These are phyloP conservation scores for Trichoderma lentiforme DNA, from an alignment of 2,329 filamentous ascomycete species.

Conservation along the genomic window DNA sequence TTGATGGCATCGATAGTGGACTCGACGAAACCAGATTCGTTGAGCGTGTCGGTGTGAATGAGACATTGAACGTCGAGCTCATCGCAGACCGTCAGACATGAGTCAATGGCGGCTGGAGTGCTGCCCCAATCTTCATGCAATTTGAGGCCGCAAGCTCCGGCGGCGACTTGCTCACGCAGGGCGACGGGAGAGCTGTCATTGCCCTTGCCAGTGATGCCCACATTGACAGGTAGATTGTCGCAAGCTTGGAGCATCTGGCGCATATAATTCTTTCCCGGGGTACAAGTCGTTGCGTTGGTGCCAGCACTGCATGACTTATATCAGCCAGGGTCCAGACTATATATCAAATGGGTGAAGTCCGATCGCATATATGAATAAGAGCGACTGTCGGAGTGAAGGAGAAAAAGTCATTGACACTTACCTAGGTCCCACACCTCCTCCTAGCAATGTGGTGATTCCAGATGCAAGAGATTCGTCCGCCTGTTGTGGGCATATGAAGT, in stretches of 20 bases:
- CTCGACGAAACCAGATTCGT: constrained; percentile 96
- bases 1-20: constrained; percentile 84
- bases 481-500: constrained; percentile 95
- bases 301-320: constrained; percentile 60
- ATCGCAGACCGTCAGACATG: constrained; percentile 81
- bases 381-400: background rate
- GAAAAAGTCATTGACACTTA: constrained; percentile 32
- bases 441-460: constrained; percentile 86
- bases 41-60: constrained; percentile 93
- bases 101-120: constrained; percentile 87
- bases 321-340: background rate
- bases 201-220: constrained; percentile 90
- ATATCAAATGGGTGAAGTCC: too few relatives aligned
- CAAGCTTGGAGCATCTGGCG: constrained; percentile 86
- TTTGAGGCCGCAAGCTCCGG: constrained; percentile 87
- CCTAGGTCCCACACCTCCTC: constrained; percentile 90
- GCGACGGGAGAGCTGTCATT: constrained; percentile 73
- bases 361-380: background rate
- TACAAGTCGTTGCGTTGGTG: constrained; percentile 90
- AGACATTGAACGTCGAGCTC: constrained; percentile 89
- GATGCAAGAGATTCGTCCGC: constrained; percentile 77
- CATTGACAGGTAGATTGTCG: constrained; percentile 77
- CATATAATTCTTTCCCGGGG: constrained; percentile 78
- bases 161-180: constrained; percentile 74
- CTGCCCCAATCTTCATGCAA: constrained; percentile 95